Percentiles rank a stretch among this genome's conserved stretches.
These are phyloP conservation scores for Cordyceps javanica DNA, from an alignment of 2,329 filamentous ascomycete genomes.

Conservation along the genomic window DNA sequence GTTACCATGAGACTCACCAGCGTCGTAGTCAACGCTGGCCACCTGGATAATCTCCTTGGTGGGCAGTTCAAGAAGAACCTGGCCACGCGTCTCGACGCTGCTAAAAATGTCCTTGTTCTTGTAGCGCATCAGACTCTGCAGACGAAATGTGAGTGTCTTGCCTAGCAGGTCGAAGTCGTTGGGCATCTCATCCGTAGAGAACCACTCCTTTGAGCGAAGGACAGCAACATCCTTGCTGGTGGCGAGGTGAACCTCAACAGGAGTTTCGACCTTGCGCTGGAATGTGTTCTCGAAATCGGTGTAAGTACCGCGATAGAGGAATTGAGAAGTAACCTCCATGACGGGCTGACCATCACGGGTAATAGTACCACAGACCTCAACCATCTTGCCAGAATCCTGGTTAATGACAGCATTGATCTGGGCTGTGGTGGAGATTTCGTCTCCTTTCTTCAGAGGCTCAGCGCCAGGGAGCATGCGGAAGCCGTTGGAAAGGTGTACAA, in stretches of 20 bases:
- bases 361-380: slow-evolving; percentile 98
- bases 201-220: slow-evolving; percentile 96
- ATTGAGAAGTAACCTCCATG: slow-evolving; percentile 98
- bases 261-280: slow-evolving; percentile 93
- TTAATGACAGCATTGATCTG: slow-evolving; percentile 98
- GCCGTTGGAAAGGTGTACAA: slow-evolving; percentile 93
- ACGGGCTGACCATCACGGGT: slow-evolving; percentile 74
- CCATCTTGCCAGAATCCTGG: slow-evolving; percentile 98
- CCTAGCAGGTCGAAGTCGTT: slow-evolving; percentile 80
- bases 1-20: slow-evolving; percentile 87
- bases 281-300: slow-evolving; percentile 97
- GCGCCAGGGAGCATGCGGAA: slow-evolving; percentile 98
- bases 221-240: slow-evolving; percentile 91
- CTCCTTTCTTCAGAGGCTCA: slow-evolving; percentile 90
- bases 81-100: slow-evolving; percentile 83
- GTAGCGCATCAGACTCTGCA: slow-evolving; percentile 85
- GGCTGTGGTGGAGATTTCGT: slow-evolving; percentile 85
- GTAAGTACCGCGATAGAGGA: slow-evolving; percentile 91
- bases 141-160: slow-evolving; percentile 91
- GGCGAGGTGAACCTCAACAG: slow-evolving; percentile 83
- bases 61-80: slow-evolving; percentile 88
- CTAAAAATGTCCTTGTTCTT: slow-evolving; percentile 93
- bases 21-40: slow-evolving; percentile 93
- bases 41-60: slow-evolving; percentile 98
- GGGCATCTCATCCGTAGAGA: slow-evolving; percentile 65